Evolutionary conservation across 805 yeast genomes (phyloP), one percentile per base, ranked within the genome.

Genomic region (Saturnispora kantuleensis): DNA sequence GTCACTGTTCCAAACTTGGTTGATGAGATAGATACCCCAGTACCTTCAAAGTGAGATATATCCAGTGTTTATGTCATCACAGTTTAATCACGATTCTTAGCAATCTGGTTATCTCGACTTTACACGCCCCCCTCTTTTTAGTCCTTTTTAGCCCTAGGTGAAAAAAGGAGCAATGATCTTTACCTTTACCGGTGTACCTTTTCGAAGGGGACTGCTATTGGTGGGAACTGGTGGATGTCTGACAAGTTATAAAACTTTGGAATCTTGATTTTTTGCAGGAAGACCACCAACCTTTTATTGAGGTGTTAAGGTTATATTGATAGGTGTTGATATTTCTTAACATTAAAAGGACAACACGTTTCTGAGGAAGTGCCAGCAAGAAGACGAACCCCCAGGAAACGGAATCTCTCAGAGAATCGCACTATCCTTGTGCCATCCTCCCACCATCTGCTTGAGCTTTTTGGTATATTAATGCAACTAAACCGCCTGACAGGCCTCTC

Each of bases 141-240:
- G 48, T 50, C 52, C 51, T 50, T 50, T 50, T 50, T 50, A 48
- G 39, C 35, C 9, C 40, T 33, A 5, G 35, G 39, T 29, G 47
- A 49, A 49, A 61, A 79, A 78, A 83, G 96, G 95, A 87, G 96
- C 97, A 96, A 90, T 89, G 97, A 90, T 90, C 97, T 90, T 87
- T 79, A 81, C 95, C 97, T 94, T 70, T 69, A 72, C 66, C 35
- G 67, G 72, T 77, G 84, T 70, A 79, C 93, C 83, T 79, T 74
- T 76, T 80, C 84, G 89, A 89, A 75, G 77, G 89, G 81, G 81
- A 75, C 71, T 64, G 70, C 57, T 58, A 64, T 64, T 93, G 97
- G 96, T 85, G 97, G 97, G 96, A 76, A 77, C 80, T 79, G 83
- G 88, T 77, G 97, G 97, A 95, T 83, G 96, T 90, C 98, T 90